Evolutionary conservation across 768 basidiomycete genomes (phyloP).

Genomic region (Mycena pura): DNA sequence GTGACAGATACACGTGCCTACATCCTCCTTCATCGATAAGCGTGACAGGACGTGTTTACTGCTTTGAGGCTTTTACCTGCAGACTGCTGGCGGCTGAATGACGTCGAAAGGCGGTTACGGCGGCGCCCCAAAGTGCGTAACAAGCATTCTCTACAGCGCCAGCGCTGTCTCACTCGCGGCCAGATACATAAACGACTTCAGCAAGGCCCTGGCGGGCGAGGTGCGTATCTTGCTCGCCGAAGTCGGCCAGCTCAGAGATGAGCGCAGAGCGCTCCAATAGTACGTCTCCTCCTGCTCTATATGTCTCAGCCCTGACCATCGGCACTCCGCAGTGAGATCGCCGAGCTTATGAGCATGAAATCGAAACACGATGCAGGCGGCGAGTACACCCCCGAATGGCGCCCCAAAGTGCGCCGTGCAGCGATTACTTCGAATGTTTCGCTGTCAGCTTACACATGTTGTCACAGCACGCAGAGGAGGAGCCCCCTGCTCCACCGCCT

Average conservation of each 20-base stretch:
- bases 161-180: not conserved
- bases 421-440: slow-evolving; percentile 8
- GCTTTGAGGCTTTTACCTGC: no score
- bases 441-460: not conserved
- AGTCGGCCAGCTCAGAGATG: slow-evolving; percentile 81
- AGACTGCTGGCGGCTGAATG: no score
- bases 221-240: slow-evolving; percentile 80
- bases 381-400: slow-evolving; percentile 80
- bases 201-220: slow-evolving; percentile 80
- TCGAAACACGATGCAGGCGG: slow-evolving; percentile 84
- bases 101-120: slow-evolving; percentile 18
- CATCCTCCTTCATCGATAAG: no score
- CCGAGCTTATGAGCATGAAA: slow-evolving; percentile 82
- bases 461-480: slow-evolving; percentile 20
- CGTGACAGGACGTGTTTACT: no score
- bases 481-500: slow-evolving; percentile 19
- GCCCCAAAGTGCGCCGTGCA: slow-evolving; percentile 54
- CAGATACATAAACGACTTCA: slow-evolving; percentile 83
- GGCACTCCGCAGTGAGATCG: slow-evolving; percentile 68
- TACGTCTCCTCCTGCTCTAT: slow-evolving; percentile 46
- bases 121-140: slow-evolving; percentile 26
- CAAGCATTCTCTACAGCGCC: not conserved
- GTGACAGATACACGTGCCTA: no score
- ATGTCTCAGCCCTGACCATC: not conserved
- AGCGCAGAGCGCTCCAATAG: slow-evolving; percentile 78